A percentile compares a stretch with the other conserved stretches of the same genome.
Evolutionary conservation across 441 rosid genomes (phyloP).

Genomic region (Pelargonium australe): DNA sequence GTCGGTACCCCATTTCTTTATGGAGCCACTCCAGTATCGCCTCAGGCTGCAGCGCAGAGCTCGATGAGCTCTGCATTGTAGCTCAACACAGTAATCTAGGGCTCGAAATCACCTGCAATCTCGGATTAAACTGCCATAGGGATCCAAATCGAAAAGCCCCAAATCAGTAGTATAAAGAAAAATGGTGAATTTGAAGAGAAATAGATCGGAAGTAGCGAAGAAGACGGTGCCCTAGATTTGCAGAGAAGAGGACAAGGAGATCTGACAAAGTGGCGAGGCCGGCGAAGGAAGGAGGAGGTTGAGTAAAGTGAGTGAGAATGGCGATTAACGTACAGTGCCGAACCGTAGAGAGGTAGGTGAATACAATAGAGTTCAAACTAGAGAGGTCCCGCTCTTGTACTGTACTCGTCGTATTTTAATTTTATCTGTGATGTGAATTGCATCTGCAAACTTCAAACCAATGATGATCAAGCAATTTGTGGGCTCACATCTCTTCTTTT

Average conservation of each 20-base stretch:
- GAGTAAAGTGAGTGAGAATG: neutral
- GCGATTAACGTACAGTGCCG: neutral
- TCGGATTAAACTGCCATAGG: no score
- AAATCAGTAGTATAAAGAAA: neutral
- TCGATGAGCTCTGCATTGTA: slow-evolving; percentile 47
- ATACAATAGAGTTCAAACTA: neutral
- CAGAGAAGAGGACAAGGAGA: neutral
- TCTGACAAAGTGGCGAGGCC: neutral
- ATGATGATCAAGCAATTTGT: no score
- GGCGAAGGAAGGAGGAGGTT: neutral
- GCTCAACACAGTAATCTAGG: slow-evolving; percentile 9
- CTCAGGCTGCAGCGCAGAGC: slow-evolving; percentile 55
- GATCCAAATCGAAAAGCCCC: neutral
- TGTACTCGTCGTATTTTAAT: no score
- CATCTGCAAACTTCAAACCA: no score
- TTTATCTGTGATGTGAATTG: no score
- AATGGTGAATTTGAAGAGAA: no score
- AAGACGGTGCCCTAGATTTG: neutral
- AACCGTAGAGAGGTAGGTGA: neutral
- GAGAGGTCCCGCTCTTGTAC: neutral
- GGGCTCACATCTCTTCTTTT: no score
- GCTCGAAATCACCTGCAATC: neutral
- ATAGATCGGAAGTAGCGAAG: neutral
- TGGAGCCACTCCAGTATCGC: slow-evolving; percentile 78
- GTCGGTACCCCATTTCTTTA: slow-evolving; percentile 81